Conservation (phyloP, 331 rosid genomes). For the Malus hybrid region DNA sequence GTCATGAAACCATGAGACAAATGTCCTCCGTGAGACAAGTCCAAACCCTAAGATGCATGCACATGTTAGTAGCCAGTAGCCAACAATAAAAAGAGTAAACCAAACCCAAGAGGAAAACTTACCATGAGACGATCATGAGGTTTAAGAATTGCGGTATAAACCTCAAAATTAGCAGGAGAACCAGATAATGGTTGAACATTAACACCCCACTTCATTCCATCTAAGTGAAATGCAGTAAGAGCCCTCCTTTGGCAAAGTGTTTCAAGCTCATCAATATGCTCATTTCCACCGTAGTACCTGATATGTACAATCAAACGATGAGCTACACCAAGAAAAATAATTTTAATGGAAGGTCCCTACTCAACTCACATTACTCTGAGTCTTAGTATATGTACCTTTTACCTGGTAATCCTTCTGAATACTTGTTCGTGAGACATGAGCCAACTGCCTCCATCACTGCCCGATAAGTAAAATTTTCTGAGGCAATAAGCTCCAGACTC, state of each 20-base stretch:
- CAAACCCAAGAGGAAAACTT: constrained; percentile 5
- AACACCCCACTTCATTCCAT: constrained; percentile 80
- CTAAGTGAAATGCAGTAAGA: constrained; percentile 66
- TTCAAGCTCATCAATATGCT: constrained; percentile 90
- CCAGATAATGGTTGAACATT: constrained; percentile 96
- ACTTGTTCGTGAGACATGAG: constrained; percentile 90
- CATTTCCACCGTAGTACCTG: constrained; percentile 98
- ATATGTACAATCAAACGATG: not conserved
- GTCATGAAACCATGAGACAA: constrained; percentile 99
- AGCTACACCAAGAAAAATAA: not conserved
- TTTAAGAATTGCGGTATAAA: constrained; percentile 81
- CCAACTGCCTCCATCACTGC: constrained; percentile 99
- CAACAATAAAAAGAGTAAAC: not conserved
- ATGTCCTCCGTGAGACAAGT: constrained; percentile 98
- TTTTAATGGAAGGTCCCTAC: not conserved
- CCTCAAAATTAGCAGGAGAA: constrained; percentile 95
- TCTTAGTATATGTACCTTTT: constrained; percentile 51
- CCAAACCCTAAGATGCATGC: constrained; percentile 63
- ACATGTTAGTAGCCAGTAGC: not conserved
- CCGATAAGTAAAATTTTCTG: constrained; percentile 84
- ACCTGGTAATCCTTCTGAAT: constrained; percentile 94
- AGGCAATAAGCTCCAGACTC: constrained; percentile 97
- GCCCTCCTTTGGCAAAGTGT: constrained; percentile 85
- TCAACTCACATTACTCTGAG: not conserved
- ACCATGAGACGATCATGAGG: constrained; percentile 99